Conservation (phyloP, 768 basidiomycete genomes). For the Kwoniella botswanensis region DNA sequence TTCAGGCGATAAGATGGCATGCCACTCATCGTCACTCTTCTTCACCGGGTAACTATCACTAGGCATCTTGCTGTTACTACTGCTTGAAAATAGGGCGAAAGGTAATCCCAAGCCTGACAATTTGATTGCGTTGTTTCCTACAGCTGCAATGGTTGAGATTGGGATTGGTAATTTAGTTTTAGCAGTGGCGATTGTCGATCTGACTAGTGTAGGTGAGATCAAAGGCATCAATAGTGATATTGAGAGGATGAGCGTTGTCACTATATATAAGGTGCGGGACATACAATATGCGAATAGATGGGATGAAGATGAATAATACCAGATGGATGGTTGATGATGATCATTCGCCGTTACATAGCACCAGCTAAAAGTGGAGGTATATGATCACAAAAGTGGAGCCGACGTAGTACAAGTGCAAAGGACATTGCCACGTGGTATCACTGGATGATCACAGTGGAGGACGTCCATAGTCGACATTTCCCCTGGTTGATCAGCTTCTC, state of each 20-base stretch:
- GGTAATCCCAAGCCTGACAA: conserved; percentile 37
- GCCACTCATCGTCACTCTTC: conserved; percentile 82
- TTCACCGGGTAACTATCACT: conserved; percentile 37
- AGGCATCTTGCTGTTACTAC: conserved; percentile 19
- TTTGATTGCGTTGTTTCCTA: conserved; percentile 18
- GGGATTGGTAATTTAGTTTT: conserved; percentile 16
- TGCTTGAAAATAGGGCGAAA: conserved; percentile 38
- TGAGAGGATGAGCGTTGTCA: conserved; percentile 9
- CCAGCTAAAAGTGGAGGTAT: not conserved
- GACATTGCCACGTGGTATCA: not conserved
- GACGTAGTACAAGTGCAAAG: not conserved
- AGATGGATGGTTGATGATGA: not conserved
- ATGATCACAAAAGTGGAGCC: not conserved
- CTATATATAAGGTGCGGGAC: not conserved
- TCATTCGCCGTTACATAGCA: not conserved
- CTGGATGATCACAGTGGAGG: no score
- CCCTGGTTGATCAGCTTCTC: no score
- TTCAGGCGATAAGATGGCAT: conserved; percentile 74
- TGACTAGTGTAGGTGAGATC: conserved; percentile 24
- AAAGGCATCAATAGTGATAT: conserved; percentile 34
- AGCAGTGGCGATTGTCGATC: conserved; percentile 22
- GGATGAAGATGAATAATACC: not conserved
- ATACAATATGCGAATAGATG: not conserved
- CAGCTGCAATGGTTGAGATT: not conserved
- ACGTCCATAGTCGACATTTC: no score